These are phyloP conservation scores for Trichoderma arundinaceum DNA, from an alignment of 2,329 filamentous ascomycete species.

Conservation along the genomic window DNA sequence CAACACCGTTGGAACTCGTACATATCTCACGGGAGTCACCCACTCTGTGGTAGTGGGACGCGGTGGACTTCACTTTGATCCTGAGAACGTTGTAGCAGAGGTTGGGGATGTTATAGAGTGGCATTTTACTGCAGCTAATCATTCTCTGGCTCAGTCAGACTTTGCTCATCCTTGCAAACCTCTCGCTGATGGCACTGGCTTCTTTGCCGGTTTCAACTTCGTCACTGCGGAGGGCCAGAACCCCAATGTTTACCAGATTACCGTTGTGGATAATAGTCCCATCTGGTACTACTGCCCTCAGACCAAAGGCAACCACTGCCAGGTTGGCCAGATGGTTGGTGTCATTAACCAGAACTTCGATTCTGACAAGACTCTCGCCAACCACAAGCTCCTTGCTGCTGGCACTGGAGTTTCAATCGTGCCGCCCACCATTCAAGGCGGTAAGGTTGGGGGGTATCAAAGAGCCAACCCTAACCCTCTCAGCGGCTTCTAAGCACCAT, in stretches of 20 bases:
- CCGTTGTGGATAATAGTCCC: slow-evolving; percentile 52
- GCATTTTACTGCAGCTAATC: slow-evolving; percentile 55
- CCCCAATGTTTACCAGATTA: slow-evolving; percentile 35
- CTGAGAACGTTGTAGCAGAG: slow-evolving; percentile 56
- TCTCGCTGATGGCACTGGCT: slow-evolving; percentile 56
- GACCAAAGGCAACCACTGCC: slow-evolving; percentile 63
- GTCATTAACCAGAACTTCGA: slow-evolving; percentile 57
- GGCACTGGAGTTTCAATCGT: slow-evolving; percentile 41
- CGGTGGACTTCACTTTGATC: slow-evolving; percentile 53
- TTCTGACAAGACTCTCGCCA: slow-evolving; percentile 45
- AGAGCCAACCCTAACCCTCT: slow-evolving; percentile 49
- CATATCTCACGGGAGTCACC: slow-evolving; percentile 8
- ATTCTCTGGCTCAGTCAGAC: slow-evolving; percentile 65
- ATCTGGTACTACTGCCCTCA: slow-evolving; percentile 65
- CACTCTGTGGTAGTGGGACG: slow-evolving; percentile 28
- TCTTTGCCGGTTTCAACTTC: slow-evolving; percentile 38
- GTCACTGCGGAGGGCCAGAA: slow-evolving; percentile 34
- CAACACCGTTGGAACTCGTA: slow-evolving; percentile 9
- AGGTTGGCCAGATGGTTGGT: slow-evolving; percentile 56
- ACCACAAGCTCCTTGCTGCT: slow-evolving; percentile 47
- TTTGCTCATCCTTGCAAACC: slow-evolving; percentile 66
- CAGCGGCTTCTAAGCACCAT: slow-evolving; percentile 42
- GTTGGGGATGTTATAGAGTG: slow-evolving; percentile 56
- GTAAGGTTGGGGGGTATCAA: slow-evolving; percentile 32
- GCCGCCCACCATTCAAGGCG: slow-evolving; percentile 45